These are phyloP conservation scores for Prunus kanzakura DNA, from an alignment of 306 rosid genomes.

Conservation along the genomic window DNA sequence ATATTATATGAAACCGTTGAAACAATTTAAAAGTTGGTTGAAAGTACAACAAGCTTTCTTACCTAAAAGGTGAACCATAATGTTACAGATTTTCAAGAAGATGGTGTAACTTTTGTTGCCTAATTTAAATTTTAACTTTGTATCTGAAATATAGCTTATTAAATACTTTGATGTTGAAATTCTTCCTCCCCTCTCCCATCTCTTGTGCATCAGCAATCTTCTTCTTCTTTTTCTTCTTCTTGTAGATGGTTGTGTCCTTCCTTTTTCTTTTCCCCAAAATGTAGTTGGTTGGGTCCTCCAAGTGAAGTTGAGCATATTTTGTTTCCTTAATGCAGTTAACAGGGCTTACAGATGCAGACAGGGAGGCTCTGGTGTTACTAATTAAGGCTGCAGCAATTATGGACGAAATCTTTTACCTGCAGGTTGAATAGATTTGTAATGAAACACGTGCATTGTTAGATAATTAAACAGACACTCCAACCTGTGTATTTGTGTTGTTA, in stretches of 20 bases:
- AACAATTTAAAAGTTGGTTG: not conserved
- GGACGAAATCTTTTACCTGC: conserved; percentile 76
- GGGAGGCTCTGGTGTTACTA: conserved; percentile 58
- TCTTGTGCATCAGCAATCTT: not conserved
- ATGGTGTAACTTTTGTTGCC: not conserved
- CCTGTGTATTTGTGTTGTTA: conserved; percentile 5
- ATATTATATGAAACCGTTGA: not conserved
- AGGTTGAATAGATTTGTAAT: conserved; percentile 46
- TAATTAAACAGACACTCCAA: not conserved
- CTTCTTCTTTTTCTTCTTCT: not conserved
- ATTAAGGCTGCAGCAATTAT: conserved; percentile 76
- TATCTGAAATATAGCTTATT: not conserved
- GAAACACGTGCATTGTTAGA: conserved; percentile 1
- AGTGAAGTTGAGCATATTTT: not conserved
- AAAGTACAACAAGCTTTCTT: not conserved
- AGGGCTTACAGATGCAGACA: conserved; percentile 67
- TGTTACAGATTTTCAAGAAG: not conserved
- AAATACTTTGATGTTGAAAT: not conserved
- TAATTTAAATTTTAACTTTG: not conserved
- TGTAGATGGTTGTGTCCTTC: not conserved
- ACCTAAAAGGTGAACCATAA: not conserved
- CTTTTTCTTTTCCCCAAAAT: not conserved
- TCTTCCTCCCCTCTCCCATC: not conserved
- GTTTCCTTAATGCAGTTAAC: conserved; percentile 53
- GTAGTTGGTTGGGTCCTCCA: not conserved